Evolutionary conservation across 495 filamentous ascomycete species (phyloP).

Genomic region (Immersiella caudata): DNA sequence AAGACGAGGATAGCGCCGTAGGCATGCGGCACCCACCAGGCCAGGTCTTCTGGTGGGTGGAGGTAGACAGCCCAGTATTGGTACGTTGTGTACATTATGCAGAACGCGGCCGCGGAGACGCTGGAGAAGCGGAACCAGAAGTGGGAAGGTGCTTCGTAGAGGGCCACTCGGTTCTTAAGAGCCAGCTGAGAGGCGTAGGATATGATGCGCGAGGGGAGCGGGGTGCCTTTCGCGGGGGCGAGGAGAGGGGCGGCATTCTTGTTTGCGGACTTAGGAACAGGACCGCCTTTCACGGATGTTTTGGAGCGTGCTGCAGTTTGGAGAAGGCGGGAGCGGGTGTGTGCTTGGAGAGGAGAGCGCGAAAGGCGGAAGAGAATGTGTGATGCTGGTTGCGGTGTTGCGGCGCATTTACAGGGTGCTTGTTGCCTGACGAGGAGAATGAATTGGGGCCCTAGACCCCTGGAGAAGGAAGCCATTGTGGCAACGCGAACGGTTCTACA

Average conservation of each 20-base stretch:
- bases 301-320: constrained; percentile 20
- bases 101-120: constrained; percentile 59
- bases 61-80: constrained; percentile 54
- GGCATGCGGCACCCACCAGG: constrained; percentile 46
- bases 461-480: constrained; percentile 17
- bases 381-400: constrained; percentile 1
- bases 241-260: constrained; percentile 5
- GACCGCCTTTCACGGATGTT: neutral
- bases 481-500: neutral
- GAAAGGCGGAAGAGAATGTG: constrained; percentile 16
- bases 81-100: constrained; percentile 58
- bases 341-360: constrained; percentile 12
- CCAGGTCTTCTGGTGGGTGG: constrained; percentile 45
- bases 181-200: constrained; percentile 51
- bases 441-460: constrained; percentile 13
- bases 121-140: constrained; percentile 58
- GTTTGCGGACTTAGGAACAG: constrained; percentile 1
- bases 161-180: constrained; percentile 46
- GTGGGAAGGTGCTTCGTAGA: constrained; percentile 67
- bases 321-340: constrained; percentile 19
- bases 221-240: constrained; percentile 7
- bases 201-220: neutral
- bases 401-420: constrained; percentile 9
- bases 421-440: constrained; percentile 16
- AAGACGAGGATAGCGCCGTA: constrained; percentile 48